Evolutionary conservation across 257 asterid species (phyloP), one percentile per base, ranked within the genome.

Genomic region (Solanum medicagineum): DNA sequence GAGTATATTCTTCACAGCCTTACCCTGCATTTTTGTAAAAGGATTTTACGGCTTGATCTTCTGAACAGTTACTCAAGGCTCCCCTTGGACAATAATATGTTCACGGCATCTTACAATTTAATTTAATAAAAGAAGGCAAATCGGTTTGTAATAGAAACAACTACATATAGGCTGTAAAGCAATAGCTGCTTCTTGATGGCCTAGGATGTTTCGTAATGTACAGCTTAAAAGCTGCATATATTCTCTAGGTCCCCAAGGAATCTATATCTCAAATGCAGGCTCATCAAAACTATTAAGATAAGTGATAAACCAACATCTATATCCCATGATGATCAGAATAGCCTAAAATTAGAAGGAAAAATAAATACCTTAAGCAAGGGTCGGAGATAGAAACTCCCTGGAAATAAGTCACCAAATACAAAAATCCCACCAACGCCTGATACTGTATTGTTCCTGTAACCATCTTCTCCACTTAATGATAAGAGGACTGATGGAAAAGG

Each of bases 391-490:
- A 94, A 96, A 88, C 97, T 96, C 88, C 99, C 98, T 13, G 98
- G 98, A 88, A 94, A 94, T 83, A 96, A 91, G 91, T 91, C 91
- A 75, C 88, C 97, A 84, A 94, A 96, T 29, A 88, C 40, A 83
- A 93, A 96, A 84, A 85, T 56, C 88, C 99, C 99, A 70, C 98
- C 98, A 86, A 87, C 91, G 81, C 96, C 97, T 80, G 98, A 91
- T 42, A 94, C 92, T 45, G 99, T 94, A 88, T 96, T 96, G 90
- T 96, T 96, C 86, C 99, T 92, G 80, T 96, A 96, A 89, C 99
- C 99, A 92, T 94, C 99, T 86, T 96, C 99, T 13, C 99, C 98
- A 83, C 99, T 96, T 92, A 96, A 87, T 42, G 98, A 96, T 89
- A 96, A 90, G 87, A 96, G 95, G 84, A 92, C 96, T 75, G 98